Evolutionary conservation across 495 filamentous ascomycete species (phyloP).

Genomic region (Neohortaea acidophila): DNA sequence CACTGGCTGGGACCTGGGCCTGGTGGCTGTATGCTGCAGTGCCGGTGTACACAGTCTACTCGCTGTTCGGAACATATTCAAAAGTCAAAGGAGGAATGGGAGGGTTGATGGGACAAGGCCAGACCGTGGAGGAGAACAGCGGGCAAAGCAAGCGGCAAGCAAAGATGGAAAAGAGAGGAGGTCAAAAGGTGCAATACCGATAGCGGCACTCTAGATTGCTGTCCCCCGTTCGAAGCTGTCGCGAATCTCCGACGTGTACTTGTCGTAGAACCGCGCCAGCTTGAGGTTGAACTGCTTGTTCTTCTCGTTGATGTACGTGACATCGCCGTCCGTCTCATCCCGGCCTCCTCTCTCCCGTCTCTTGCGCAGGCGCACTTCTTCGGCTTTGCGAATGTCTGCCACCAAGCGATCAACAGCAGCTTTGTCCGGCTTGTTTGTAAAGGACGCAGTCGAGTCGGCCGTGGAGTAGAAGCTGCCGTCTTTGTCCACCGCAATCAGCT

Average conservation of each 20-base stretch:
- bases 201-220: conserved; percentile 61
- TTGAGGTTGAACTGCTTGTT: conserved; percentile 99
- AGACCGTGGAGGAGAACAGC: conserved; percentile 10
- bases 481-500: conserved; percentile 84
- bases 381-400: conserved; percentile 69
- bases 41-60: conserved; percentile 24
- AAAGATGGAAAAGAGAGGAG: conserved; percentile 30
- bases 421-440: conserved; percentile 75
- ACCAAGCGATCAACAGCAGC: conserved; percentile 84
- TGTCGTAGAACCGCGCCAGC: conserved; percentile 87
- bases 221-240: conserved; percentile 97
- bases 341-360: conserved; percentile 55
- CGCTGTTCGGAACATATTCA: conserved; percentile 24
- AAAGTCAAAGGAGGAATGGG: conserved; percentile 20
- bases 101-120: conserved; percentile 18
- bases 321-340: conserved; percentile 55
- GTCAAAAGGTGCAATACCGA: conserved; percentile 25
- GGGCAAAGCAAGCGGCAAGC: conserved; percentile 25
- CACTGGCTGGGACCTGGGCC: conserved; percentile 25
- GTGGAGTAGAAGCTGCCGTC: conserved; percentile 81
- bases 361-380: conserved; percentile 73
- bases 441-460: conserved; percentile 63
- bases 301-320: conserved; percentile 99
- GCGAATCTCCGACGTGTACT: conserved; percentile 93
- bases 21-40: conserved; percentile 28